A percentile compares a stretch with the other conserved stretches of the same genome.
Evolutionary conservation across 2,329 filamentous ascomycete genomes (phyloP).

Genomic region (Pseudocercospora cruenta): DNA sequence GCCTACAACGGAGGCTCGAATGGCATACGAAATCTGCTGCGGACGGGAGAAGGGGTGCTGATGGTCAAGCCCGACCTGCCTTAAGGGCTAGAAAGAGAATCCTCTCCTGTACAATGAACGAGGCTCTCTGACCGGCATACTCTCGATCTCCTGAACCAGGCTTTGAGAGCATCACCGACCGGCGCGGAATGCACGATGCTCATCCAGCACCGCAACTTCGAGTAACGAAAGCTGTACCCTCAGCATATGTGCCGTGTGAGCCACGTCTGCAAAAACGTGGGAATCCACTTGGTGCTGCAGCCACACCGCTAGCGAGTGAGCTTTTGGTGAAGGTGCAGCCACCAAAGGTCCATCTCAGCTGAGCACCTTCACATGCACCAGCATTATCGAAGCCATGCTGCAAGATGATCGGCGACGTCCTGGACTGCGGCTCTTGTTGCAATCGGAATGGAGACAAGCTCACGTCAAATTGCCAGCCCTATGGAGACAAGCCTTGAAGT

Average conservation of each 20-base stretch:
- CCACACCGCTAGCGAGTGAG: neutral
- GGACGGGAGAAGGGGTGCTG: neutral
- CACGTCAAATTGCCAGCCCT: neutral
- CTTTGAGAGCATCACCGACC: too few species aligned
- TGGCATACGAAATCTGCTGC: neutral
- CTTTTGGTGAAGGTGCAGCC: neutral
- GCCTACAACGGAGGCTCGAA: neutral
- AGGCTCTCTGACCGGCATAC: neutral
- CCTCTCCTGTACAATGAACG: neutral
- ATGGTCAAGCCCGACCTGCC: neutral
- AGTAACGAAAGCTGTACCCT: neutral
- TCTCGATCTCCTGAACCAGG: neutral
- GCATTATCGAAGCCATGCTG: neutral
- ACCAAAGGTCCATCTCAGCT: neutral
- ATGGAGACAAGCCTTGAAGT: neutral
- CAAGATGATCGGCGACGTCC: neutral
- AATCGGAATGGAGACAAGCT: neutral
- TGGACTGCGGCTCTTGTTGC: neutral
- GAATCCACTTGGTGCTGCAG: slow-evolving; percentile 1
- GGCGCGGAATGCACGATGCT: neutral
- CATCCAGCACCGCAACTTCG: neutral
- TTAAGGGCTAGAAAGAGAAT: neutral
- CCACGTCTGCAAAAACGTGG: neutral
- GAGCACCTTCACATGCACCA: neutral
- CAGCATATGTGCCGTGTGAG: neutral